A percentile compares a stretch with the other conserved stretches of the same genome.
phyloP scores from a whole-genome alignment of 2,329 filamentous ascomycete species.

The Purpureocillium lavendulum region DNA sequence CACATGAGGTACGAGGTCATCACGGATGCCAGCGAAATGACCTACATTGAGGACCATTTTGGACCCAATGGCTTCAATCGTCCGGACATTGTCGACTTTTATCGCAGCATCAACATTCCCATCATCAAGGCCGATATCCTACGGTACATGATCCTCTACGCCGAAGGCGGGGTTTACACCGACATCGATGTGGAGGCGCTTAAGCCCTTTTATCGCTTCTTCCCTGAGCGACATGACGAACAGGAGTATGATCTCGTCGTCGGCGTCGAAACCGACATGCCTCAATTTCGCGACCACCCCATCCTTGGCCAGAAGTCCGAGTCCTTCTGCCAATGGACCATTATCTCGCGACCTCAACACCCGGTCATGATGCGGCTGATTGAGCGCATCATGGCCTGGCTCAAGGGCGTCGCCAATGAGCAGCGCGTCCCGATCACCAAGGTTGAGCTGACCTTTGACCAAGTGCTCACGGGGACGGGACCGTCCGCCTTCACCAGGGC shows the following conservation, averaged over 20 bases:
- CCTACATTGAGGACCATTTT: conserved; percentile 61
- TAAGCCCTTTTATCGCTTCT: conserved; percentile 23
- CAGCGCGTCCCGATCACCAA: conserved; percentile 52
- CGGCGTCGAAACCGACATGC: conserved; percentile 63
- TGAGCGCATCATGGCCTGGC: conserved; percentile 60
- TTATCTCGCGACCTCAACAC: conserved; percentile 58
- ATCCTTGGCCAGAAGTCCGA: conserved; percentile 59
- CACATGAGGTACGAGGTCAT: conserved; percentile 59
- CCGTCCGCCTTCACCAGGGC: conserved; percentile 62
- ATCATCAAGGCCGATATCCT: conserved; percentile 62
- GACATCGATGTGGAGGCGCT: conserved; percentile 35
- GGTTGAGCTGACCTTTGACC: conserved; percentile 60
- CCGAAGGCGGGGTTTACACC: conserved; percentile 66
- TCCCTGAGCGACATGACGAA: conserved; percentile 47
- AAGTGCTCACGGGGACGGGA: conserved; percentile 63
- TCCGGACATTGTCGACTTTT: conserved; percentile 55
- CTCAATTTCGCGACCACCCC: conserved; percentile 54
- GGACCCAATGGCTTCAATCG: conserved; percentile 57
- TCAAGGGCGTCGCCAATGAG: conserved; percentile 47
- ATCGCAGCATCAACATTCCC: conserved; percentile 48
- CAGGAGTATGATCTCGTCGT: conserved; percentile 61
- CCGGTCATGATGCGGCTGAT: conserved; percentile 62
- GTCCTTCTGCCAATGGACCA: conserved; percentile 71
- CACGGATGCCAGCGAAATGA: conserved; percentile 59
- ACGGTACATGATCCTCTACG: conserved; percentile 63